Percentiles rank a stretch among this genome's conserved stretches.
Conservation (phyloP, 371 early-diverging fungal genomes). For the Mortierella sp. region DNA sequence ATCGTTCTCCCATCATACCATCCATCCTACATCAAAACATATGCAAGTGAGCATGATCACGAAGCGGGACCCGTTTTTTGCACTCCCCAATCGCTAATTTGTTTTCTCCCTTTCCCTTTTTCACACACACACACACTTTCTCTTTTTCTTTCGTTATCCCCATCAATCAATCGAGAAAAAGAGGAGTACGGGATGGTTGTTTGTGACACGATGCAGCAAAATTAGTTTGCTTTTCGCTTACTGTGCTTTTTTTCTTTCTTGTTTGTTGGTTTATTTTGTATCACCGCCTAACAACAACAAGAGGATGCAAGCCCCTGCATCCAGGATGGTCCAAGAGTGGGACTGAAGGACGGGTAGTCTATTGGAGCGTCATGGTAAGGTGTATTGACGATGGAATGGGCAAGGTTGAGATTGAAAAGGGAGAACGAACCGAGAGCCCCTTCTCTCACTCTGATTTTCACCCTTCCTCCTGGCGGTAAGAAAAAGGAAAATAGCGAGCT, state of each 20-base stretch:
- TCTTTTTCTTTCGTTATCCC: not conserved
- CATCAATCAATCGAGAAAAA: not conserved
- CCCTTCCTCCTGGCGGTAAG: not conserved
- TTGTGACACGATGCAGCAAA: conserved; percentile 2
- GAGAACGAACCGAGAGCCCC: not conserved
- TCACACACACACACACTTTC: not conserved
- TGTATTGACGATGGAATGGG: not conserved
- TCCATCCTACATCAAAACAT: not conserved
- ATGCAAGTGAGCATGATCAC: not conserved
- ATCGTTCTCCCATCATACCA: not conserved
- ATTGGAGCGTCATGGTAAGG: not conserved
- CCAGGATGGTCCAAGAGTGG: conserved; percentile 15
- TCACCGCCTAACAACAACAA: not conserved
- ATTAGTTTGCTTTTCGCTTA: not conserved
- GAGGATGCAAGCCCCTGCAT: conserved; percentile 12
- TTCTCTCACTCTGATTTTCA: not conserved
- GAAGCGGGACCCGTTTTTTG: not conserved
- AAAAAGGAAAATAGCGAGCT: not conserved
- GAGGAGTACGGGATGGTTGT: not conserved
- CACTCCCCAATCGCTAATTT: not conserved
- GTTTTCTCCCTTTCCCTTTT: not conserved
- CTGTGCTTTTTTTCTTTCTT: not conserved
- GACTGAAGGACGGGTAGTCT: not conserved
- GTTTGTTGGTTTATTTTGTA: conserved; percentile 5
- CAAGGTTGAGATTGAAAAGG: not conserved